Conservation (phyloP, 2,329 filamentous ascomycete genomes). For the Akanthomyces dipterigenus region DNA sequence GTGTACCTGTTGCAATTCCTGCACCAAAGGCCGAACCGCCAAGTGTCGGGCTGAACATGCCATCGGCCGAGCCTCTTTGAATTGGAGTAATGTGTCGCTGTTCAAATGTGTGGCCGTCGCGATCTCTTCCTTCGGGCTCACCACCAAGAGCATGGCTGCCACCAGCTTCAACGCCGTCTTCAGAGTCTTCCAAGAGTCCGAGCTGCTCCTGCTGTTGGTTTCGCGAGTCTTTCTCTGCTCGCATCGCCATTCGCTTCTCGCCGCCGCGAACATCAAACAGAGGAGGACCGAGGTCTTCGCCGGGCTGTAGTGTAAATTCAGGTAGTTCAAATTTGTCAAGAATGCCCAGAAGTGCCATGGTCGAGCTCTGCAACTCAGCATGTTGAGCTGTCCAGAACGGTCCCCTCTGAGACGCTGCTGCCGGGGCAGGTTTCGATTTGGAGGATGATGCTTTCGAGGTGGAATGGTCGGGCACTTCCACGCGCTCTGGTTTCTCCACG, state of each 20-base stretch:
- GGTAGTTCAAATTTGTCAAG: constrained; percentile 31
- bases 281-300: constrained; percentile 46
- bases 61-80: constrained; percentile 53
- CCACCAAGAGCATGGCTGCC: constrained; percentile 83
- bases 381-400: background rate
- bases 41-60: constrained; percentile 48
- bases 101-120: constrained; percentile 44
- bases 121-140: constrained; percentile 78
- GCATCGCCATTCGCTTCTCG: constrained; percentile 70
- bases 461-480: constrained; percentile 5
- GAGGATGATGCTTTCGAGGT: background rate
- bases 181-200: constrained; percentile 43
- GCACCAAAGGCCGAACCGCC: constrained; percentile 41
- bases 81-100: constrained; percentile 67
- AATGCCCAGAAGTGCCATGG: constrained; percentile 31
- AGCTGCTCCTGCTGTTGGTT: constrained; percentile 42
- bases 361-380: constrained; percentile 13
- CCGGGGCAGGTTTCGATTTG: constrained; percentile 11
- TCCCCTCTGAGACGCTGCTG: background rate
- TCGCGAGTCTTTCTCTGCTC: constrained; percentile 59
- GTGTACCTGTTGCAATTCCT: constrained; percentile 44
- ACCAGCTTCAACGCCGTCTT: constrained; percentile 74
- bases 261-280: constrained; percentile 80
- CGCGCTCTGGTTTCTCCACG: constrained; percentile 42
- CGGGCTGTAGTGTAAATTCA: constrained; percentile 13